These are phyloP conservation scores for Colletotrichum sp. DNA, from an alignment of 2,329 filamentous ascomycete species.

Conservation along the genomic window DNA sequence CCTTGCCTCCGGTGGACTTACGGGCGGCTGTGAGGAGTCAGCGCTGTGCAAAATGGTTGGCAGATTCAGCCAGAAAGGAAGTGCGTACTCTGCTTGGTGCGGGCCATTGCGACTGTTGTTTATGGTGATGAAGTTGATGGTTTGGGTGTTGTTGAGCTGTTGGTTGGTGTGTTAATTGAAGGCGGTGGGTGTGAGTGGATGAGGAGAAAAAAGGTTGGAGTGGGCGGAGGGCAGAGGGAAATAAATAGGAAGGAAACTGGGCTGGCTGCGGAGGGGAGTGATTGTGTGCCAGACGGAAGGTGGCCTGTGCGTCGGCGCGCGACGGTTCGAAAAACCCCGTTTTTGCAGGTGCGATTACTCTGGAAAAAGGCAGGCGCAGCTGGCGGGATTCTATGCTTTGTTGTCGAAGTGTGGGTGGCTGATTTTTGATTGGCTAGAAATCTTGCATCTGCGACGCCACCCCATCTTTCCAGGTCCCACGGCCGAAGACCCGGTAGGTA, in stretches of 20 bases:
- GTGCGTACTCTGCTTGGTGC: conserved; percentile 62
- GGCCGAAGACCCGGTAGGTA: neutral
- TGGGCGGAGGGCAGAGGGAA: conserved; percentile 33
- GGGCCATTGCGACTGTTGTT: conserved; percentile 59
- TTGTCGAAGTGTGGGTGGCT: neutral
- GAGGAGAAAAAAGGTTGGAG: conserved; percentile 29
- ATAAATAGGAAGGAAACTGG: conserved; percentile 31
- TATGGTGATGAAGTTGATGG: conserved; percentile 30
- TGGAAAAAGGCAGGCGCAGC: conserved; percentile 1
- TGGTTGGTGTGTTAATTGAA: conserved; percentile 29
- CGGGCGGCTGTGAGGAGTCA: conserved; percentile 47
- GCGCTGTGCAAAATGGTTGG: neutral
- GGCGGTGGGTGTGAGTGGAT: conserved; percentile 43
- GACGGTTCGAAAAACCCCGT: conserved; percentile 7
- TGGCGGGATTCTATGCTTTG: conserved; percentile 6
- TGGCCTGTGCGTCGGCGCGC: conserved; percentile 21
- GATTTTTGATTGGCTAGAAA: conserved; percentile 26
- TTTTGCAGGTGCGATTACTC: conserved; percentile 12
- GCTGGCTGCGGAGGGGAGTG: conserved; percentile 31
- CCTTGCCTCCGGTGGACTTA: conserved; percentile 83
- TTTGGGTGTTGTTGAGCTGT: conserved; percentile 32
- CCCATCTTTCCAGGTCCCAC: conserved; percentile 9
- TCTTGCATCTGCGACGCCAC: conserved; percentile 13
- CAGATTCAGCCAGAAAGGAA: neutral
- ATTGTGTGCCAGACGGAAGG: conserved; percentile 23